These are phyloP conservation scores for Entoloma clypeatum DNA, from an alignment of 1,284 basidiomycete genomes.

Conservation along the genomic window DNA sequence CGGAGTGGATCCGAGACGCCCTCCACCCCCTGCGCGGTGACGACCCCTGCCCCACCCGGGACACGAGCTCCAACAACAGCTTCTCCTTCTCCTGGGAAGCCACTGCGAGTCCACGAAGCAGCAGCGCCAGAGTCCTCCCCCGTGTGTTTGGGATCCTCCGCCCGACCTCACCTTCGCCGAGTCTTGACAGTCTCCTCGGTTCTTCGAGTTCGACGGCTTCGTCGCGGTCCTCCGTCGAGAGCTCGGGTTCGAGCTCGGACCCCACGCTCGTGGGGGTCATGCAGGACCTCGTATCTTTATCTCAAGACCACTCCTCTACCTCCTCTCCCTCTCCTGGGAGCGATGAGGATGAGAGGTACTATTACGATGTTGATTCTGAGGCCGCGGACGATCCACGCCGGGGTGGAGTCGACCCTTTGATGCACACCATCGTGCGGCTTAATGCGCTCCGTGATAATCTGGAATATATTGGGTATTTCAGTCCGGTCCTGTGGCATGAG, in stretches of 20 bases:
- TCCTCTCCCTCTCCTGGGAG: no score
- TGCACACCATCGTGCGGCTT: constrained; percentile 21
- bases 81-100: no score
- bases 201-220: no score
- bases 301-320: no score
- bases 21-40: constrained; percentile 29
- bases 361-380: constrained; percentile 28
- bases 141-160: no score
- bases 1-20: constrained; percentile 36
- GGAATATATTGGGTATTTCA: constrained; percentile 32
- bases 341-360: constrained; percentile 16
- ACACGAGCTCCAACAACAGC: constrained; percentile 5
- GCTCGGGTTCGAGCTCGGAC: neutral
- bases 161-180: no score
- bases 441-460: constrained; percentile 34
- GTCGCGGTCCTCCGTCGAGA: no score
- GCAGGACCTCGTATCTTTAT: no score
- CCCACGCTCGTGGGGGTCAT: neutral
- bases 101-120: no score
- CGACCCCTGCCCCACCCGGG: constrained; percentile 3
- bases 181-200: no score
- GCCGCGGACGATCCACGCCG: constrained; percentile 11
- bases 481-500: constrained; percentile 31
- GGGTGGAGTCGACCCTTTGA: constrained; percentile 19
- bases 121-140: no score